Conservation (phyloP, 2,329 filamentous ascomycete genomes). For the Cladophialophora chaetospira region DNA sequence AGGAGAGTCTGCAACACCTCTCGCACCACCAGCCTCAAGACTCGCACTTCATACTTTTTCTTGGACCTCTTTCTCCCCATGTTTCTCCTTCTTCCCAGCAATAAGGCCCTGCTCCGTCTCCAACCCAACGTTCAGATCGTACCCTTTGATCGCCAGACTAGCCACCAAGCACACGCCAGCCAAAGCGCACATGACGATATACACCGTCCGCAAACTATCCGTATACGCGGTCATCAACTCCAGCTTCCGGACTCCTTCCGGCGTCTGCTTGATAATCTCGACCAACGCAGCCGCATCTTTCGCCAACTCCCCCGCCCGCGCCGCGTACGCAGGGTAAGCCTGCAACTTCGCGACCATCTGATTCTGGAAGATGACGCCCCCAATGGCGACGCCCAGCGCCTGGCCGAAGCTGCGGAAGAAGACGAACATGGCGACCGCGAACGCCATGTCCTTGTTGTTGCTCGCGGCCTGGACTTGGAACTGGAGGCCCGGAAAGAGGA, state of each 20-base stretch:
- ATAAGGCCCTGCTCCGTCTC: slow-evolving; percentile 53
- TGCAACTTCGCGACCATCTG: slow-evolving; percentile 55
- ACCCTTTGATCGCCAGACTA: slow-evolving; percentile 56
- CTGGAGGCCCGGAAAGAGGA: slow-evolving; percentile 65
- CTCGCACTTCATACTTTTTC: neutral
- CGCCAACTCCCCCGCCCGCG: slow-evolving; percentile 53
- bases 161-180: slow-evolving; percentile 53
- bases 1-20: no score
- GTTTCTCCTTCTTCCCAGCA: slow-evolving; percentile 38
- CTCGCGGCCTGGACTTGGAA: slow-evolving; percentile 66
- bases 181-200: slow-evolving; percentile 59
- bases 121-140: slow-evolving; percentile 51
- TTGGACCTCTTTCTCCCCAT: neutral
- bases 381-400: slow-evolving; percentile 65
- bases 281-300: slow-evolving; percentile 62
- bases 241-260: slow-evolving; percentile 42
- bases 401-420: slow-evolving; percentile 69
- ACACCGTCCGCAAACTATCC: slow-evolving; percentile 57
- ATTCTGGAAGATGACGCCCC: slow-evolving; percentile 71
- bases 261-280: slow-evolving; percentile 59
- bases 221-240: slow-evolving; percentile 57
- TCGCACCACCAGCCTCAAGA: no score
- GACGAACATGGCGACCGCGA: slow-evolving; percentile 65
- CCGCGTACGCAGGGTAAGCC: slow-evolving; percentile 51
- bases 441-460: slow-evolving; percentile 59